Evolutionary conservation across 2,329 filamentous ascomycete species (phyloP).

Genomic region (Lachnellula arida): DNA sequence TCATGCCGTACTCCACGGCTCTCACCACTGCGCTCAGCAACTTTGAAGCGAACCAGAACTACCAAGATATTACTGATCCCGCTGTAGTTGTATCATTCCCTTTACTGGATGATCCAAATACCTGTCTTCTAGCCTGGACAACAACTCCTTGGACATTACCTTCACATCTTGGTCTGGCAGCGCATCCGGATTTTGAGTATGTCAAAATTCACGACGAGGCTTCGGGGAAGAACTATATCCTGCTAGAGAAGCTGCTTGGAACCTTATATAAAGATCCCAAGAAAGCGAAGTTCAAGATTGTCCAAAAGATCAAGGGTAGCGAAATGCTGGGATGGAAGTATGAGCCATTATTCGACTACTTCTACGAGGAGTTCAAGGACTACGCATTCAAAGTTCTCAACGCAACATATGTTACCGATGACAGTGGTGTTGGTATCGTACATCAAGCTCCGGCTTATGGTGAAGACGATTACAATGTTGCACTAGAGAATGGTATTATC

Average conservation of each 20-base stretch:
- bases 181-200: conserved; percentile 80
- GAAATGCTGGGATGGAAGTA: conserved; percentile 82
- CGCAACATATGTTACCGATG: conserved; percentile 80
- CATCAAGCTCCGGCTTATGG: conserved; percentile 92
- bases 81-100: conserved; percentile 87
- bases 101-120: conserved; percentile 69
- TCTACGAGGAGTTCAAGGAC: conserved; percentile 84
- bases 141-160: conserved; percentile 86
- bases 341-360: conserved; percentile 83
- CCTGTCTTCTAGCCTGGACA: conserved; percentile 79
- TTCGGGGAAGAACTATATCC: conserved; percentile 77
- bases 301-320: conserved; percentile 74
- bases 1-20: conserved; percentile 93
- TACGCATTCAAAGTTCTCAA: conserved; percentile 76
- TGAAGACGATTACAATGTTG: conserved; percentile 91
- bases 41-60: conserved; percentile 92
- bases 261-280: conserved; percentile 93
- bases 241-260: conserved; percentile 74
- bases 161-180: conserved; percentile 72
- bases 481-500: conserved; percentile 71
- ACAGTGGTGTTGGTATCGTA: conserved; percentile 89
- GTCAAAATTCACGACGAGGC: conserved; percentile 80
- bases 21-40: conserved; percentile 87
- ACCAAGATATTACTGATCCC: conserved; percentile 88
- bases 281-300: conserved; percentile 85